Base-by-base conservation (phyloP, 1,284 basidiomycete genomes). In the Cutaneotrichosporon curvatum region DNA sequence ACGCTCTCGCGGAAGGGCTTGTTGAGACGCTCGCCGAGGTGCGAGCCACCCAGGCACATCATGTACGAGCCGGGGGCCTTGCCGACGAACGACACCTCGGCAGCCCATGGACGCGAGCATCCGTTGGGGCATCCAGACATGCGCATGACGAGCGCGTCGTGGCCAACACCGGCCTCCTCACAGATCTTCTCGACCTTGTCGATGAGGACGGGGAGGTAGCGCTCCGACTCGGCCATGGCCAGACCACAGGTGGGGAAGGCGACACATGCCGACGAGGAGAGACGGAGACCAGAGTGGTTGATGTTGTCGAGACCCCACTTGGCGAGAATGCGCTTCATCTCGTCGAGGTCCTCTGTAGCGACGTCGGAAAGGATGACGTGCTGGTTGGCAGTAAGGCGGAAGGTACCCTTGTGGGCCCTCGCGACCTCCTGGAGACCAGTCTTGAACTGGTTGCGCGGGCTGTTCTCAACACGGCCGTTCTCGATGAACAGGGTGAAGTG, bases 121-220 rank as follows among this genome's bases (percentile, higher is more conserved):
- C 67, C 90, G 65, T 94, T 94, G 11, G 90, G 90, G 67, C 90
- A 94, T 34, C 90, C 89, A 15, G 89, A 92, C 94, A 97, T 97
- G 50, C 94, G 82, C 89, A 97, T 95, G 48, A 95, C 83, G 57
- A 97, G 92, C 2, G 87, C 84, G 69, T 96, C 91, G 66, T 91
- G 85, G 45, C 89, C 80, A 38, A 98, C 76, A 21, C 94, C 94
- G 58, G 83, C 85, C 65, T 90, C 85, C 67, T 97, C 91, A 65
- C 88, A 89, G 25, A 97, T 85, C 72, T 83, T 82, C 75, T 98
- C 95, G 21, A 98, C 84, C 75, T 97, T 97, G 75, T 89, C 87
- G 55, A 97, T 79, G 38, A 98, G 81, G 20, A 94, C 62, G 9
- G 95, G 95, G n/a, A 98, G 77, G 71, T 96, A 97, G 81, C 87